Evolutionary conservation across 345 rosid species (phyloP).

Genomic region (Aethionema arabicum): DNA sequence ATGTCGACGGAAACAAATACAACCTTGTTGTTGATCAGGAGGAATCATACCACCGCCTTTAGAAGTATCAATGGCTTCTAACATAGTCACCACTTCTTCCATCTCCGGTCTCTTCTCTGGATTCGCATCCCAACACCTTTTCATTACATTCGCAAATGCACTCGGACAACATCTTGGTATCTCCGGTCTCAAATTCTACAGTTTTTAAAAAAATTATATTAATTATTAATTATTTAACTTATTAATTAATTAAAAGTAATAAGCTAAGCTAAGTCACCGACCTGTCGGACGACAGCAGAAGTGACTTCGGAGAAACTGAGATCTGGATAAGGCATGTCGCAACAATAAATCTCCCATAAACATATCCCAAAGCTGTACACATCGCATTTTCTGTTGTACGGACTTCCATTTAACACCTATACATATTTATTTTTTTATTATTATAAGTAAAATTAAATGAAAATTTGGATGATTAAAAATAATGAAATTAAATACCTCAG

Average conservation of each 20-base stretch:
- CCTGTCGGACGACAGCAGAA: conserved; percentile 98
- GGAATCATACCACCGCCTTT: conserved; percentile 99
- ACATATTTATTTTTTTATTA: neutral
- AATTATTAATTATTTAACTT: neutral
- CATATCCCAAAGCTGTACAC: conserved; percentile 98
- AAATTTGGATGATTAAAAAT: neutral
- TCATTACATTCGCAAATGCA: conserved; percentile 85
- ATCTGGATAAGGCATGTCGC: conserved; percentile 99
- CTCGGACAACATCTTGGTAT: conserved; percentile 97
- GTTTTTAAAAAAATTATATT: neutral
- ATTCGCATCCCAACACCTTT: conserved; percentile 96
- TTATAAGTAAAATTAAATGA: neutral
- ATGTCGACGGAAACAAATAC: conserved; percentile 70
- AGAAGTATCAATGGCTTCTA: conserved; percentile 87
- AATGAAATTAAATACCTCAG: conserved; percentile 56
- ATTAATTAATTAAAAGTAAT: neutral
- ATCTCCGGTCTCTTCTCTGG: conserved; percentile 93
- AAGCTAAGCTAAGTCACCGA: conserved; percentile 43
- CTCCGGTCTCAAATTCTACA: conserved; percentile 89
- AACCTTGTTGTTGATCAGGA: conserved; percentile 73
- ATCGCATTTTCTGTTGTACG: conserved; percentile 92
- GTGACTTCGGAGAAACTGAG: conserved; percentile 98
- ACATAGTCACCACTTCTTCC: conserved; percentile 83
- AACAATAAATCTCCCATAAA: conserved; percentile 97
- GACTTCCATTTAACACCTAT: conserved; percentile 88